Evolutionary conservation across 2,329 filamentous ascomycete genomes (phyloP).

Genomic region (Aureobasidium sp.): DNA sequence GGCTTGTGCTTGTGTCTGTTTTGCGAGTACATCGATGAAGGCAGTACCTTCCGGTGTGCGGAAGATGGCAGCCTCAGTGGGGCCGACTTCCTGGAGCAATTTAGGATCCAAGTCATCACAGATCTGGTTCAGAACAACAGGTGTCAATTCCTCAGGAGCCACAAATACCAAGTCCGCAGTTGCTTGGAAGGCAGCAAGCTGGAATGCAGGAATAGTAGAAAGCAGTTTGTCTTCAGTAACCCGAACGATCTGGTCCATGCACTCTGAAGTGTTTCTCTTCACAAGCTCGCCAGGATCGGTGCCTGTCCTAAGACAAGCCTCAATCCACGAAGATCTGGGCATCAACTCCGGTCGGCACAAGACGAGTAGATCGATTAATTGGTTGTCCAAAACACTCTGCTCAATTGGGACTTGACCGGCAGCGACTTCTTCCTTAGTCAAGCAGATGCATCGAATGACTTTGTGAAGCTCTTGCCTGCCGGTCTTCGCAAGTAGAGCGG

Average conservation of each 20-base stretch:
- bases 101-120: conserved; percentile 62
- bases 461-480: conserved; percentile 57
- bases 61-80: conserved; percentile 87
- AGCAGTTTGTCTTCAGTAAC: conserved; percentile 33
- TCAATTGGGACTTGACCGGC: conserved; percentile 39
- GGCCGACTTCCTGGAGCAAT: conserved; percentile 66
- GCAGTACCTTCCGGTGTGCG: conserved; percentile 80
- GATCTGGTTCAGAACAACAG: conserved; percentile 68
- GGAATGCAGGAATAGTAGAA: conserved; percentile 45
- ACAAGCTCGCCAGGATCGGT: conserved; percentile 78
- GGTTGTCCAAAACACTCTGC: conserved; percentile 50
- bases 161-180: conserved; percentile 91
- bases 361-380: conserved; percentile 71
- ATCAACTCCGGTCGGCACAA: conserved; percentile 72
- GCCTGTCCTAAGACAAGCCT: conserved; percentile 69
- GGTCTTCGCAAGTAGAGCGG: conserved; percentile 58
- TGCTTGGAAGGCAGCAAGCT: conserved; percentile 68
- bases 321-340: conserved; percentile 78
- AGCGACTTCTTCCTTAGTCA: conserved; percentile 45
- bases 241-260: conserved; percentile 60
- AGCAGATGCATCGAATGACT: conserved; percentile 56
- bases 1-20: conserved; percentile 62
- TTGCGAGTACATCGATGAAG: conserved; percentile 85
- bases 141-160: conserved; percentile 72
- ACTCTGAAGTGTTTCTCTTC: conserved; percentile 52